Base-by-base conservation (phyloP, 257 asterid species). In the Gentiana dahurica region DNA sequence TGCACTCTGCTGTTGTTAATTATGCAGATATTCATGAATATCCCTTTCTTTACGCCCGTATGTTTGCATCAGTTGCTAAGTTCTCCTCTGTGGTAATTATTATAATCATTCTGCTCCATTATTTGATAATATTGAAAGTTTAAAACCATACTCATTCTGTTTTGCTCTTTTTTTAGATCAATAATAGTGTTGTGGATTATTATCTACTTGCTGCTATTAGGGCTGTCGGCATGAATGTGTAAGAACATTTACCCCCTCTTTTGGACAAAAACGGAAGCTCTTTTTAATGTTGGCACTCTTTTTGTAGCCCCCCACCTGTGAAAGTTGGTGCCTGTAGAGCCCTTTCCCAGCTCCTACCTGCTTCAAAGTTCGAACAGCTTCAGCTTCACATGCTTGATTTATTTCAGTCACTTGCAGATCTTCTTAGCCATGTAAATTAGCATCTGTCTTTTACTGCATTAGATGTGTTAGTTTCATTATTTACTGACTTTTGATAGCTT, bases 311-410 rank as follows among this genome's bases (percentile, higher is more conserved):
- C 59, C 94, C 95, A 59, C 85, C 95, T 61, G 98, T 85, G 64
- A 91, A 85, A 77, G 95, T 87, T 63, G 96, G 98, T 68, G 94
- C 94, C 53, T 91, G 98, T 73, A 85, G 84, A 62, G 97, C 95
- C 64, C 86, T 91, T 57, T 79, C 94, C 38, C 86, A 81, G 67
- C 95, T 91, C 68, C 79, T 91, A 60, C 89, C 95, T 65, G 85
- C 80, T 75, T 73, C 87, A 46, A 74, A 79, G 58, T 49, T 64
- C 46, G 90, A 75, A 73, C 68, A 79, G 68, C 68, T 78, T 58
- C 94, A 79, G 74, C 80, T 86, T 64, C 82, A 81, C 65, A 76
- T 87, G 6, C 55, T 82, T 68, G 87, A 74, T 60, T 62, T 91
- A 53, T 78, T 91, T 65, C 82, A 91, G 53, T 85, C 98, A 49